Conservation (phyloP, 2,329 filamentous ascomycete genomes). For the Bipolaris gigantea region DNA sequence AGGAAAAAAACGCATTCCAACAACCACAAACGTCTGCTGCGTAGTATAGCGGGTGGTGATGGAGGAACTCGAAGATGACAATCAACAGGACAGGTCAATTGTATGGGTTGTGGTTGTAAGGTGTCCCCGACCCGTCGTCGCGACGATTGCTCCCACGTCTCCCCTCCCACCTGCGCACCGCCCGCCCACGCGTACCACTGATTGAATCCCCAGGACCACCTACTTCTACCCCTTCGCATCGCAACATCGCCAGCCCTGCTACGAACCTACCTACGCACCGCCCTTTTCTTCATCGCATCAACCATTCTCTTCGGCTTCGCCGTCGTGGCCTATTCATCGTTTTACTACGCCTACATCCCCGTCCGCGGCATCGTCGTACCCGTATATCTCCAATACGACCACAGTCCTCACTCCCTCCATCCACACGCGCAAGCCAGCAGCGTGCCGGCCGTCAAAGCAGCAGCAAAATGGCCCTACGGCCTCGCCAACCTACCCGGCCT, state of each 20-base stretch:
- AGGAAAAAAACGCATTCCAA: conserved; percentile 12
- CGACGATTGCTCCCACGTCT: background rate
- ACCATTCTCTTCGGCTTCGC: conserved; percentile 61
- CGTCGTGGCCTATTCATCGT: conserved; percentile 63
- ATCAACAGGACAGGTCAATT: conserved; percentile 15
- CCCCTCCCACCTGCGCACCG: background rate
- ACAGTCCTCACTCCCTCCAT: conserved; percentile 7
- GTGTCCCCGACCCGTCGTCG: background rate
- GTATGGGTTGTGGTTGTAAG: conserved; percentile 27
- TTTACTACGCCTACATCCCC: conserved; percentile 71
- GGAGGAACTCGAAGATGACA: conserved; percentile 29
- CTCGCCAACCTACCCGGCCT: conserved; percentile 48
- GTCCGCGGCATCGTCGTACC: conserved; percentile 63
- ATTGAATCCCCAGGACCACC: conserved; percentile 50
- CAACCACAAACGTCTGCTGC: conserved; percentile 1
- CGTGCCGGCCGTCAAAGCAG: conserved; percentile 2
- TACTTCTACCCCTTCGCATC: conserved; percentile 58
- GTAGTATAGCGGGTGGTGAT: conserved; percentile 13
- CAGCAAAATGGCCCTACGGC: conserved; percentile 54
- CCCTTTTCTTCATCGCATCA: conserved; percentile 57
- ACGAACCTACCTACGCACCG: conserved; percentile 64
- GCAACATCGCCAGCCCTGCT: conserved; percentile 64
- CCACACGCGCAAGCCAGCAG: conserved; percentile 9
- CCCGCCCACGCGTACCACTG: conserved; percentile 2
- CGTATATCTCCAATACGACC: conserved; percentile 68